Evolutionary conservation across 352 stramenopile genomes (phyloP).

Genomic region (Globisporangium alternatum): DNA sequence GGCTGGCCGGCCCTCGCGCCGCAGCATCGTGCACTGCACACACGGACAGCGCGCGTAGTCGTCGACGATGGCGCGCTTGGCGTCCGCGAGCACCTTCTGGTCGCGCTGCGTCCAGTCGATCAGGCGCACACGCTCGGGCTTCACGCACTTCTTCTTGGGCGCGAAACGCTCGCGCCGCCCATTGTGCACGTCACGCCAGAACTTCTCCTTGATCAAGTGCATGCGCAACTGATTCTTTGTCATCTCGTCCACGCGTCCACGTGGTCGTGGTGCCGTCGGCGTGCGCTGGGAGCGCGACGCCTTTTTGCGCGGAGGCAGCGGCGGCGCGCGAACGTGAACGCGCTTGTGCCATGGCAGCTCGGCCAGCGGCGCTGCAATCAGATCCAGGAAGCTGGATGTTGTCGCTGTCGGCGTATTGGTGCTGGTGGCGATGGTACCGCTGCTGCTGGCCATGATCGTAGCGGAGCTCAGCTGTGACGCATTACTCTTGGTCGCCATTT

Average conservation of each 20-base stretch:
- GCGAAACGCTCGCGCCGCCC: not conserved
- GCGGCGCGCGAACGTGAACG: not conserved
- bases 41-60: slow-evolving; percentile 17
- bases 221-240: not conserved
- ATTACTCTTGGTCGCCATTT: not conserved
- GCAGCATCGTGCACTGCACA: slow-evolving; percentile 13
- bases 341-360: slow-evolving; percentile 13
- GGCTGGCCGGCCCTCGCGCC: not conserved
- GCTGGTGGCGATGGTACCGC: no score
- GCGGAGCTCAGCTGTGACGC: not conserved
- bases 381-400: slow-evolving; percentile 8
- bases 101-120: slow-evolving; percentile 16
- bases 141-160: not conserved
- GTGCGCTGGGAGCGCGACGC: not conserved
- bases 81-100: not conserved
- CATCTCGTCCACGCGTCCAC: not conserved
- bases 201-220: not conserved
- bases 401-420: not conserved
- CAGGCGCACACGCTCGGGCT: not conserved
- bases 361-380: slow-evolving; percentile 1
- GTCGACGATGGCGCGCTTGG: slow-evolving; percentile 1
- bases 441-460: not conserved
- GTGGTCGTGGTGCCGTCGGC: not conserved
- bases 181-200: not conserved
- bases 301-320: not conserved